Evolutionary conservation across 78 protist genomes (phyloP), one percentile per base, ranked within the genome.

Genomic region (Dictyostelium citrinum): DNA sequence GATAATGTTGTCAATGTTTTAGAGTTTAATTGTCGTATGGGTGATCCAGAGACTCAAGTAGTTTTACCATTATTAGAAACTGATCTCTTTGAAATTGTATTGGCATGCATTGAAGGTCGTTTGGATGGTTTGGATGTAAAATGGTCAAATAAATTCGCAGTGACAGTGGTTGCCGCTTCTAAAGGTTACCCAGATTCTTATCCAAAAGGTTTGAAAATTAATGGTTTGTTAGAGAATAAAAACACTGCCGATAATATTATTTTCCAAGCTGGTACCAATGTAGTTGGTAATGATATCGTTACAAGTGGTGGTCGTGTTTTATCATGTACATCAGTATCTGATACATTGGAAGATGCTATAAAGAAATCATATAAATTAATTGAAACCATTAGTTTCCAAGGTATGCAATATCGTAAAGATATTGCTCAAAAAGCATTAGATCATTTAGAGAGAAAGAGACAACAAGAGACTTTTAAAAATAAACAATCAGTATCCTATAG

Each of bases 1-100:
- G 60, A 5, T 84, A 83, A 0, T 84, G 90, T 58, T 20, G 49
- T 84, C 43, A 82, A 95, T 35, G 94, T 90, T 12, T 45, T 95
- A 24, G 99, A 97, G 43, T 97, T 83, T 84, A 97, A 97, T 95
- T 90, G 96, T 61, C 91, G 99, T 27, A 91, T 97, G 81, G 99
- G 99, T 45, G 99, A 97, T 82, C 99, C 99, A 39, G 99, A 97
- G 84, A 96, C 97, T 33, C 96, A 97, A 80, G 98, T 90, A 7
- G 94, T 96, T 24, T 22, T 96, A 77, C 95, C 96, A n/a, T 75
- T 90, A 16, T 31, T 96, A 64, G 84, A 83, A 4, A 46, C 75
- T 35, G 97, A 94, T 12, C 70, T 96, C 24, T 84, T 64, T 83
- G 91, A 83, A 10, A 60, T 96, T 11, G 49, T 91, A 80, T 41